Base-by-base conservation (phyloP, 176 grass and related monocot species). In the Aegilops speltoides region DNA sequence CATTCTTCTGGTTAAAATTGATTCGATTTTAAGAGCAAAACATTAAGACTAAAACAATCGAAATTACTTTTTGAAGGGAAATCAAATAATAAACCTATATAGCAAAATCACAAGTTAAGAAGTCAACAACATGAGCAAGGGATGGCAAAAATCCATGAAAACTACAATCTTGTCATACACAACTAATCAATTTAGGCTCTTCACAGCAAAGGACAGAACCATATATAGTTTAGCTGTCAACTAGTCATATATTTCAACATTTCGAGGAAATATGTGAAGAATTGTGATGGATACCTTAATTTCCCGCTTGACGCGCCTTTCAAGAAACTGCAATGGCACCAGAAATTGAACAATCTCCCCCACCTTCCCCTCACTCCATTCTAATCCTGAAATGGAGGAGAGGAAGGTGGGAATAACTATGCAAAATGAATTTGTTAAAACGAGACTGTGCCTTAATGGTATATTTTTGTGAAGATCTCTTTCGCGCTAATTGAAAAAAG, bases 351-450 rank as follows among this genome's bases (percentile, higher is more conserved):
- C 17, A 65, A 41, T 73, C 10, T 40, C 19, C 75, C 88, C 85
- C 79, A 90, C 68, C 85, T 90, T 79, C 66, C 79, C 76, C 80
- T 83, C 79, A 36, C 80, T 73, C 65, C 80, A 79, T 79, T 87
- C 40, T 54, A 29, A 77, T 83, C 73, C 29, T 73, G 64, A 45
- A 57, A 90, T 50, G 80, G 89, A 79, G 80, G 85, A 79, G 80
- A 87, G 89, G 78, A 84, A 87, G 80, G 75, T 64, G 59, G 84
- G 75, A 33, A n/a, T 65, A 28, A 66, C 61, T 40, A 36, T 74
- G 67, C 19, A 16, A 65, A 90, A 34, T 22, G 73, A 54, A 83
- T 43, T 73, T 34, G 73, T 61, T 36, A 77, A 66, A 77, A 46
- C 24, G 6, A 45, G 76, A 46, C 7, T 67, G 66, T 60, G 57